Evolutionary conservation across 2,329 filamentous ascomycete genomes (phyloP).

Genomic region (Lachnellula arida): DNA sequence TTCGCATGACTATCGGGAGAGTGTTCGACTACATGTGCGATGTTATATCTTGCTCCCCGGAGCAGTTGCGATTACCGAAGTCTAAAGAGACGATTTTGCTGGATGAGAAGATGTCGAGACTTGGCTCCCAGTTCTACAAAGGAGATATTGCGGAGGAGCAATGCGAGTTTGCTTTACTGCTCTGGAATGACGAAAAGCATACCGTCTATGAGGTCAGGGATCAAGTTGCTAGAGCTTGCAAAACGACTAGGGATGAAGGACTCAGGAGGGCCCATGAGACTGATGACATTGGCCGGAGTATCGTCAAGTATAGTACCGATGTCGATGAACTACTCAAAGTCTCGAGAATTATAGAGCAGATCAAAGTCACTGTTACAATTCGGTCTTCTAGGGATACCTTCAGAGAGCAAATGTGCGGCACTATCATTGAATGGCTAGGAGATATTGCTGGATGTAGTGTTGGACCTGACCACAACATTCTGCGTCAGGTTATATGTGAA

Average conservation of each 20-base stretch:
- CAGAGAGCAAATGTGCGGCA: constrained; percentile 97
- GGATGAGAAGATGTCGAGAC: constrained; percentile 75
- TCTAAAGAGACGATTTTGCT: constrained; percentile 72
- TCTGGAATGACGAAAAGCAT: constrained; percentile 99
- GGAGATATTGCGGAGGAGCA: constrained; percentile 58
- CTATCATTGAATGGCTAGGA: constrained; percentile 91
- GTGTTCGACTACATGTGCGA: constrained; percentile 94
- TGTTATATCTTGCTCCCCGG: constrained; percentile 94
- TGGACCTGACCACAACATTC: constrained; percentile 70
- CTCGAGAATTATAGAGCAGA: constrained; percentile 85
- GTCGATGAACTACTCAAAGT: constrained; percentile 69
- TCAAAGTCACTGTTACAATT: constrained; percentile 93
- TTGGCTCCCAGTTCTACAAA: constrained; percentile 71
- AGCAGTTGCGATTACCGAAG: constrained; percentile 85
- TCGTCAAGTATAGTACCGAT: constrained; percentile 72
- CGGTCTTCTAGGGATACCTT: constrained; percentile 92
- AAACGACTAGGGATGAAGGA: constrained; percentile 64
- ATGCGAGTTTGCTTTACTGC: constrained; percentile 74
- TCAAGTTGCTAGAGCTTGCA: constrained; percentile 86
- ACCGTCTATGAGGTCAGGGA: constrained; percentile 87
- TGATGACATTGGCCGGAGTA: constrained; percentile 80
- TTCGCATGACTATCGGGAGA: constrained; percentile 80
- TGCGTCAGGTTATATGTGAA: constrained; percentile 81
- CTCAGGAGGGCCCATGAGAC: constrained; percentile 77
- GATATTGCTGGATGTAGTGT: constrained; percentile 90